Evolutionary conservation across 495 filamentous ascomycete genomes (phyloP).

Genomic region (Echria macrotheca): DNA sequence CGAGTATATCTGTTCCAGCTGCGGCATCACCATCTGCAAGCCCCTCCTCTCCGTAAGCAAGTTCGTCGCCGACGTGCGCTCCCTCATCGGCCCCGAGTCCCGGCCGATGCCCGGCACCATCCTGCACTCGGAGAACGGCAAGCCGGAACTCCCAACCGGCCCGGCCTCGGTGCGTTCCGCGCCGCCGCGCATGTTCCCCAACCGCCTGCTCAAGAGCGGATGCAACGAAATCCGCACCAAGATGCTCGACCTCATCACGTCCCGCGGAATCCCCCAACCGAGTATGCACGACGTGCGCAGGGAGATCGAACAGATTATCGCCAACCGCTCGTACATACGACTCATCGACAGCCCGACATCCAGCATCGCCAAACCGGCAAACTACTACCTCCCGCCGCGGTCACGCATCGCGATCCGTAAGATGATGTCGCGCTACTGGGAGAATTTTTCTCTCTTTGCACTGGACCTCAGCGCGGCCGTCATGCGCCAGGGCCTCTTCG

Average conservation of each 20-base stretch:
- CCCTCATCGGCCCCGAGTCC: constrained; percentile 31
- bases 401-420: constrained; percentile 56
- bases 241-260: constrained; percentile 31
- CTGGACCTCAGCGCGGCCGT: constrained; percentile 75
- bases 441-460: constrained; percentile 63
- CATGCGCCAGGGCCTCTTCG: constrained; percentile 71
- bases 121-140: constrained; percentile 35
- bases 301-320: constrained; percentile 40
- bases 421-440: constrained; percentile 79
- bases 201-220: constrained; percentile 47
- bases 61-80: constrained; percentile 50
- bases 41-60: constrained; percentile 51
- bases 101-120: constrained; percentile 64
- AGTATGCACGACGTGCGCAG: constrained; percentile 40
- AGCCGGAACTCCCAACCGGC: no score
- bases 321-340: constrained; percentile 19
- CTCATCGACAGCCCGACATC: constrained; percentile 23
- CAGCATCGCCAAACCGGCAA: constrained; percentile 7
- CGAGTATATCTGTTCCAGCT: constrained; percentile 35
- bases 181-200: constrained; percentile 52
- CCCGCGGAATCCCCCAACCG: constrained; percentile 14
- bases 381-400: no score
- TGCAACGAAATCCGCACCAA: constrained; percentile 25
- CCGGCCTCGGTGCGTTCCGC: no score
- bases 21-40: constrained; percentile 46